These are phyloP conservation scores for Botryotinia narcissicola DNA, from an alignment of 2,329 filamentous ascomycete genomes.

Conservation along the genomic window DNA sequence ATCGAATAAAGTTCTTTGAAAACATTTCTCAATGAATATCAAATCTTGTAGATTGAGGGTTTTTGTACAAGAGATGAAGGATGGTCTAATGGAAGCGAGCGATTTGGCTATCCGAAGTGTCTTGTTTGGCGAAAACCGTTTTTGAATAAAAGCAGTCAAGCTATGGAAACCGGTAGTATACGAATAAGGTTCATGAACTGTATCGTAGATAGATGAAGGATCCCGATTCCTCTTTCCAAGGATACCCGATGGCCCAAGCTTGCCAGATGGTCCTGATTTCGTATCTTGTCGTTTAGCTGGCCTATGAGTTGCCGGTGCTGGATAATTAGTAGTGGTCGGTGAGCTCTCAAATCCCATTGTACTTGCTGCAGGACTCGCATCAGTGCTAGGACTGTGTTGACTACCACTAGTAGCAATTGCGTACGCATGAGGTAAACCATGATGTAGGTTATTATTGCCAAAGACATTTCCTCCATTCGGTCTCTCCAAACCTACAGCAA, in stretches of 20 bases:
- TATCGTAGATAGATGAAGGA: slow-evolving; percentile 82
- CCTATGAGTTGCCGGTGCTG: slow-evolving; percentile 25
- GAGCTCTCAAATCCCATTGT: slow-evolving; percentile 56
- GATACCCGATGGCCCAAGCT: slow-evolving; percentile 35
- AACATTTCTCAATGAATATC: slow-evolving; percentile 96
- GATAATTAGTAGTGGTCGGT: slow-evolving; percentile 42
- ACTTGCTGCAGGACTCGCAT: slow-evolving; percentile 58
- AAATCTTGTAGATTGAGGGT: slow-evolving; percentile 86
- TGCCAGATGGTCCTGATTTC: slow-evolving; percentile 28
- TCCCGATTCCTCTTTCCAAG: slow-evolving; percentile 61
- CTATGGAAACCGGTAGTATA: slow-evolving; percentile 90
- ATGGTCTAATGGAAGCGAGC: slow-evolving; percentile 84
- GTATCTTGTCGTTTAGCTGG: slow-evolving; percentile 36
- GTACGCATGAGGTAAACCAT: slow-evolving; percentile 63
- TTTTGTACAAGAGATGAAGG: slow-evolving; percentile 87
- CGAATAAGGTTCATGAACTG: slow-evolving; percentile 85
- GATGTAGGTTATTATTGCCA: slow-evolving; percentile 50
- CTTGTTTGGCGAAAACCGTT: slow-evolving; percentile 74
- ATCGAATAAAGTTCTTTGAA: slow-evolving; percentile 88
- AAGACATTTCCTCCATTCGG: slow-evolving; percentile 44
- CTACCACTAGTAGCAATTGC: slow-evolving; percentile 61
- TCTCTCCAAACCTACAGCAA: slow-evolving; percentile 46
- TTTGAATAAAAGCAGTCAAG: slow-evolving; percentile 75
- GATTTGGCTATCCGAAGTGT: slow-evolving; percentile 82
- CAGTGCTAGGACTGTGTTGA: slow-evolving; percentile 62